phyloP scores from a whole-genome alignment of 108 stramenopile genomes.

The Stephanodiscus minutulus region DNA sequence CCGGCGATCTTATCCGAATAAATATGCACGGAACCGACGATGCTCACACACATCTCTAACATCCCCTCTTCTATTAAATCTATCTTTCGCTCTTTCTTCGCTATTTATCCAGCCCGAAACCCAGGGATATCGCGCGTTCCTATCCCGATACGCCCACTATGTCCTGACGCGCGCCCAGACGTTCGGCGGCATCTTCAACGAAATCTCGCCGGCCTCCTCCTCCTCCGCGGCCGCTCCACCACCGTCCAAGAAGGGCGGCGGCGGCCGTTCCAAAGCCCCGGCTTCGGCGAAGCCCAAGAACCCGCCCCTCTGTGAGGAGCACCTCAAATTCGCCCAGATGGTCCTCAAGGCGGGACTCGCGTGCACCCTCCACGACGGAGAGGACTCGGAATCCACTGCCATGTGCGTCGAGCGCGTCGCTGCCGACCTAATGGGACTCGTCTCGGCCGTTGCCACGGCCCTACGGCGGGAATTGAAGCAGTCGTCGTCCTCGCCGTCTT shows the following conservation, averaged over 20 bases:
- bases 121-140: constrained; percentile 70
- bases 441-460: constrained; percentile 73
- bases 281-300: constrained; percentile 46
- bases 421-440: constrained; percentile 81
- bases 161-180: constrained; percentile 88
- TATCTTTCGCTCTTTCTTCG: constrained; percentile 1
- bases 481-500: constrained; percentile 49
- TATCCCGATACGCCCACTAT: constrained; percentile 90
- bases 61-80: not conserved
- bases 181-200: constrained; percentile 86
- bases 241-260: constrained; percentile 31
- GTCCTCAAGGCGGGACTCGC: constrained; percentile 85
- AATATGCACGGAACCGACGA: not conserved
- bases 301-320: constrained; percentile 72
- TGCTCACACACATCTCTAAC: not conserved
- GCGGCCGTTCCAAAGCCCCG: constrained; percentile 31
- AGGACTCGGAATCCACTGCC: constrained; percentile 88
- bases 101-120: constrained; percentile 57
- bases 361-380: constrained; percentile 83
- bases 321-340: constrained; percentile 80
- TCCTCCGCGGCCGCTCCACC: constrained; percentile 15
- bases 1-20: not conserved
- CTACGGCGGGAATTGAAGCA: constrained; percentile 75
- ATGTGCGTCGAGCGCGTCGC: constrained; percentile 87
- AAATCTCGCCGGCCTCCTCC: constrained; percentile 58